A percentile compares a stretch with the other conserved stretches of the same genome.
These are phyloP conservation scores for Talaromyces nanjingensis DNA, from an alignment of 495 filamentous ascomycete species.

Conservation along the genomic window DNA sequence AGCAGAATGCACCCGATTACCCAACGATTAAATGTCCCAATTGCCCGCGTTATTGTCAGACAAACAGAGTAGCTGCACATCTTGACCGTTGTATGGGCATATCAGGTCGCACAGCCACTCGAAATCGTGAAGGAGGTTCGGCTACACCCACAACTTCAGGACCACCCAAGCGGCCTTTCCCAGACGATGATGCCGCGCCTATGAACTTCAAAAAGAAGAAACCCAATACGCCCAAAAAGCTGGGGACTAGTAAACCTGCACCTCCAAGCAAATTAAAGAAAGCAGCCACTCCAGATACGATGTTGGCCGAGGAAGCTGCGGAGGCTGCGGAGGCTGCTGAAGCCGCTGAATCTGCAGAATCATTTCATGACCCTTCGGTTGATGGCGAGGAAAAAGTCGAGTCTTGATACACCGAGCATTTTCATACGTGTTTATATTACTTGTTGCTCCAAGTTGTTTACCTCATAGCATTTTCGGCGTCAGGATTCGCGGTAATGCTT, in stretches of 20 bases:
- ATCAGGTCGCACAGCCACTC: conserved; percentile 59
- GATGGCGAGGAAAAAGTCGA: conserved; percentile 5
- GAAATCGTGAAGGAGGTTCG: conserved; percentile 30
- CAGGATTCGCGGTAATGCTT: neutral
- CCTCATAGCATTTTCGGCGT: conserved; percentile 7
- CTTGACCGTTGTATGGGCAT: conserved; percentile 76
- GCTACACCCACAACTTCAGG: conserved; percentile 32
- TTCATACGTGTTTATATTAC: neutral
- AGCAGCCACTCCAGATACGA: conserved; percentile 13
- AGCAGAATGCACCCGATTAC: conserved; percentile 43
- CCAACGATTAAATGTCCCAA: conserved; percentile 67
- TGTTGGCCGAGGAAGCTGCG: conserved; percentile 13
- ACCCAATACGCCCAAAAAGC: conserved; percentile 33
- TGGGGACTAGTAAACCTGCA: conserved; percentile 30
- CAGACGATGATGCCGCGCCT: conserved; percentile 32
- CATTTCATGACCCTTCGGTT: neutral
- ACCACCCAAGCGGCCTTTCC: conserved; percentile 33
- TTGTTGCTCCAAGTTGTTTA: neutral
- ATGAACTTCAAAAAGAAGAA: conserved; percentile 42
- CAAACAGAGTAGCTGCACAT: conserved; percentile 62
- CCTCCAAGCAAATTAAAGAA: conserved; percentile 41
- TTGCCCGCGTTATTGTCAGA: conserved; percentile 53
- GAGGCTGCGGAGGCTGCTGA: conserved; percentile 6
- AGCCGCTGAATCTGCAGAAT: conserved; percentile 4
- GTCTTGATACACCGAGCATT: neutral